Evolutionary conservation across 2,329 filamentous ascomycete genomes (phyloP).

Genomic region (Aureobasidium sp.): DNA sequence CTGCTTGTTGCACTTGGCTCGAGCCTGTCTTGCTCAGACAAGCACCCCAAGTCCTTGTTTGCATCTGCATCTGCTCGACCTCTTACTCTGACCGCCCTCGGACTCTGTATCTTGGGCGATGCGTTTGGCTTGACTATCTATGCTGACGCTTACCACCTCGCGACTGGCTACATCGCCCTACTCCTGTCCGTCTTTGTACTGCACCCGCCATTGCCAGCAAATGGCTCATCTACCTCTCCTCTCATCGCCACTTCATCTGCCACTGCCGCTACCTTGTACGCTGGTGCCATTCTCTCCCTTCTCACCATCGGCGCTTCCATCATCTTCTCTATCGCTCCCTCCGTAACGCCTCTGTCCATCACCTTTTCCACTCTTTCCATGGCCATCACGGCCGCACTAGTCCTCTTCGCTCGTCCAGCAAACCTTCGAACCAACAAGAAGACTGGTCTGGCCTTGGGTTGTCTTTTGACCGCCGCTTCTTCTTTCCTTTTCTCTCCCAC

Average conservation of each 20-base stretch:
- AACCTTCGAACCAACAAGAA: slow-evolving; percentile 31
- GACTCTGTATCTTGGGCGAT: slow-evolving; percentile 27
- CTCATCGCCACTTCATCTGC: slow-evolving; percentile 8
- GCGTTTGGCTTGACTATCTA: slow-evolving; percentile 24
- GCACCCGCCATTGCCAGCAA: slow-evolving; percentile 38
- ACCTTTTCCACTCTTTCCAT: slow-evolving; percentile 33
- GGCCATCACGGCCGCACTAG: slow-evolving; percentile 32
- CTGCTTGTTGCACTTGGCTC: slow-evolving; percentile 40
- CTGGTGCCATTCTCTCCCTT: slow-evolving; percentile 30
- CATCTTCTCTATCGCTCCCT: slow-evolving; percentile 25
- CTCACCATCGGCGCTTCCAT: slow-evolving; percentile 30
- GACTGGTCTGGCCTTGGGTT: slow-evolving; percentile 26
- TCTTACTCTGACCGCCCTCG: slow-evolving; percentile 28
- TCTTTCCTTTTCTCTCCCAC: slow-evolving; percentile 28
- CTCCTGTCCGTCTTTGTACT: slow-evolving; percentile 37
- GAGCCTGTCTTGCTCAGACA: slow-evolving; percentile 30
- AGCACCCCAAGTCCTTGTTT: slow-evolving; percentile 6
- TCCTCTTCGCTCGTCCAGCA: slow-evolving; percentile 34
- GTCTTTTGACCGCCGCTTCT: slow-evolving; percentile 23
- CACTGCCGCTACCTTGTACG: slow-evolving; percentile 22
- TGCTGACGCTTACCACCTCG: slow-evolving; percentile 21
- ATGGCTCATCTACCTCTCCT: slow-evolving; percentile 4
- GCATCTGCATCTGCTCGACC: slow-evolving; percentile 27
- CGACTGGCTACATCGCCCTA: slow-evolving; percentile 41
- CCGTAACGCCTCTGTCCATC: slow-evolving; percentile 26